Evolutionary conservation across 768 basidiomycete species (phyloP), one percentile per base, ranked within the genome.

Genomic region (Chalciporus chontae): DNA sequence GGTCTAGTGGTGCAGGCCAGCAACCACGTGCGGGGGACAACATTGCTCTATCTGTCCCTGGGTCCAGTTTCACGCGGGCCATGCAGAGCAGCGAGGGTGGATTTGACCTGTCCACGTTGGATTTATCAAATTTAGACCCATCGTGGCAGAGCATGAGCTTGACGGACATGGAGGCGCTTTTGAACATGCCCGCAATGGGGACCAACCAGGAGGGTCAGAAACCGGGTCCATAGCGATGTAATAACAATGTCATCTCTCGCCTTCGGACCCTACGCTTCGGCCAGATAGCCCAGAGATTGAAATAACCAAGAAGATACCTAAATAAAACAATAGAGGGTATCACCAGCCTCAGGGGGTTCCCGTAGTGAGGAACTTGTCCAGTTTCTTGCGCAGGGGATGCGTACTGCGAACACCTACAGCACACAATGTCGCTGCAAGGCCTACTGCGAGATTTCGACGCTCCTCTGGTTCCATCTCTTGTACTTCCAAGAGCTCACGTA

Each of bases 361-460:
- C 15, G 55, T 60, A 18, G 53, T 48, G 17, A 77, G 53, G 60
- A 74, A 83, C 64, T 80, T 87, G 49, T 83, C 83, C 50, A 89
- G 57, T 59, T 74, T 82, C 68, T 81, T 87, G 43, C 85, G 78
- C 45, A 89, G 70, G n/a, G 80, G 74, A 62, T 88, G 84, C 50
- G 83, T 81, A 29, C 73, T 64, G 23, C 77, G 80, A 36, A 89
- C 70, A 17, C 87, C 87, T 24, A 75, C 69, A 34, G 70, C 66
- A 50, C 73, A 71, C 56, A 89, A 65, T 23, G 73, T 69, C 9
- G 66, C 71, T 7, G 79, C 76, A 38, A 87, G 72, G 49, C 76
- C 80, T 36, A 63, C 66, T 27, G 76, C 79, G 32, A 85, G 60
- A 50, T 63, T 62, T 8, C 67, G 56, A 52, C 71, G 73, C 54